Evolutionary conservation across 768 basidiomycete species (phyloP).

Genomic region (Leccinum rimulosum): DNA sequence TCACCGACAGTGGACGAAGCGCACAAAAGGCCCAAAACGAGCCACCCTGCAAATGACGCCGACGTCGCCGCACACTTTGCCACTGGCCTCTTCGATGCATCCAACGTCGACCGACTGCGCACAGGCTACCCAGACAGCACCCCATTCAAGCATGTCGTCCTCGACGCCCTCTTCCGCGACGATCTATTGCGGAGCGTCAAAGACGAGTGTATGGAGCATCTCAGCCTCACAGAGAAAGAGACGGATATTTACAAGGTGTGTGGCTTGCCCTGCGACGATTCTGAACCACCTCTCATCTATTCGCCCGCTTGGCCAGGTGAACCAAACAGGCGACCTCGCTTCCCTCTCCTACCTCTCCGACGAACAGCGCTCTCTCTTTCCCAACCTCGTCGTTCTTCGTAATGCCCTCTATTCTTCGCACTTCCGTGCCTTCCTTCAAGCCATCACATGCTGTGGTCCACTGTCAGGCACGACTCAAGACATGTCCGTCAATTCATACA

Average conservation of each 20-base stretch:
- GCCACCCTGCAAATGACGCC: conserved; percentile 27
- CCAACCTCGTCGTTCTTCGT: conserved; percentile 76
- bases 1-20: conserved; percentile 35
- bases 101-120: conserved; percentile 54
- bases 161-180: conserved; percentile 82
- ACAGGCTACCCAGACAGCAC: conserved; percentile 51
- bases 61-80: conserved; percentile 17
- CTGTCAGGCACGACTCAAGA: conserved; percentile 91
- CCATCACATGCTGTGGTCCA: conserved; percentile 90
- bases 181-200: conserved; percentile 77
- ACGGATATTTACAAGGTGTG: conserved; percentile 96
- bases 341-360: conserved; percentile 85
- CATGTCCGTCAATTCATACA: conserved; percentile 92
- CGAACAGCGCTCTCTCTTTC: conserved; percentile 74
- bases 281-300: conserved; percentile 1
- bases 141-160: conserved; percentile 82
- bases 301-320: conserved; percentile 54
- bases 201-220: conserved; percentile 76
- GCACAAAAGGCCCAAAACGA: conserved; percentile 38
- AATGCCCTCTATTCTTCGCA: conserved; percentile 85
- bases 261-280: background rate
- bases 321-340: conserved; percentile 95
- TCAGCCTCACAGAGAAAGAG: conserved; percentile 90
- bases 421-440: conserved; percentile 80
- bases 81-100: conserved; percentile 53